Conservation (phyloP, 1,139 yeast species). For the Yamadazyma sp. region DNA sequence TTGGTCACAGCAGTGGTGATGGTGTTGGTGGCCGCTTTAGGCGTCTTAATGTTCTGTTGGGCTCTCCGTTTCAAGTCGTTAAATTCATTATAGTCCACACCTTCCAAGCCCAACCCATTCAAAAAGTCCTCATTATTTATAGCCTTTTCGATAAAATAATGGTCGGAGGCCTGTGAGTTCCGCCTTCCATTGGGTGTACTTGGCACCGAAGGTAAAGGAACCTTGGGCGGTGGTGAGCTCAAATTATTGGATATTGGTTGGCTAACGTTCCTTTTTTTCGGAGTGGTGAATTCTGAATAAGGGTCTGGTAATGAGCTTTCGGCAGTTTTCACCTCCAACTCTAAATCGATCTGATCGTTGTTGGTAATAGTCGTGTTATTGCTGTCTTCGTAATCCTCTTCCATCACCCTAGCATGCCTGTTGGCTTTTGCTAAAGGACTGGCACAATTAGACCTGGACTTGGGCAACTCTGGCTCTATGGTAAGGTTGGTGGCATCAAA, state of each 20-base stretch:
- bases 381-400: conserved; percentile 33
- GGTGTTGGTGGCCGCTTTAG: conserved; percentile 12
- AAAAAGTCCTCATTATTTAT: conserved; percentile 23
- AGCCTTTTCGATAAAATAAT: conserved; percentile 16
- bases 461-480: conserved; percentile 16
- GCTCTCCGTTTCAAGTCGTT: conserved; percentile 12
- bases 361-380: not conserved
- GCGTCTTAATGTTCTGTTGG: conserved; percentile 3
- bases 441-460: conserved; percentile 28
- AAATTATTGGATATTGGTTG: conserved; percentile 7
- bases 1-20: conserved; percentile 41
- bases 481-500: conserved; percentile 12
- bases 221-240: conserved; percentile 37
- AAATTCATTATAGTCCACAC: conserved; percentile 26
- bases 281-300: conserved; percentile 18
- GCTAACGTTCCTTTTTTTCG: conserved; percentile 14
- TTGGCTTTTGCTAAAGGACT: conserved; percentile 48
- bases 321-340: conserved; percentile 7
- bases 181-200: conserved; percentile 21
- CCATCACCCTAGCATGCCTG: conserved; percentile 49
- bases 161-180: conserved; percentile 13
- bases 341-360: conserved; percentile 6
- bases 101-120: conserved; percentile 44
- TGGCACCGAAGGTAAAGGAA: conserved; percentile 26
- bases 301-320: conserved; percentile 12